Evolutionary conservation across 164 flowering plant species (phyloP).

Genomic region (Litsea cubeba): DNA sequence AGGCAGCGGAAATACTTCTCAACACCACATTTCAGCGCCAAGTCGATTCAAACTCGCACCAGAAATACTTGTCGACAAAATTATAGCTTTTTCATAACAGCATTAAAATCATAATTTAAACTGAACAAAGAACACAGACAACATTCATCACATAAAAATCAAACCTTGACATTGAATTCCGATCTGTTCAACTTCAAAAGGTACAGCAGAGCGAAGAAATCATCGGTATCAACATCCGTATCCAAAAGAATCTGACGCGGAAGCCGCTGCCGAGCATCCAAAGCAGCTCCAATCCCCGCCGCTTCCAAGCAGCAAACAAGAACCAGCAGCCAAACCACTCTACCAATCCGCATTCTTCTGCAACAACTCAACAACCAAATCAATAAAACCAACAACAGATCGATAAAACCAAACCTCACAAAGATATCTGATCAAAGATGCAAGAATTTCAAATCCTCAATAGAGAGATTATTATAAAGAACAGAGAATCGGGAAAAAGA

Average conservation of each 20-base stretch:
- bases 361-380: neutral
- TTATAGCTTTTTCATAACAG: too few relatives aligned
- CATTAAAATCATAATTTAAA: too few relatives aligned
- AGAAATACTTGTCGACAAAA: too few relatives aligned
- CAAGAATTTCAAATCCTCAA: neutral
- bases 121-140: neutral
- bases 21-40: too few relatives aligned
- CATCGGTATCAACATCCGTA: constrained; percentile 90
- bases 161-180: constrained; percentile 65
- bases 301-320: constrained; percentile 11
- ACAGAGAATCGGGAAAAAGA: neutral
- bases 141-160: neutral
- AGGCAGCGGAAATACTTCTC: too few relatives aligned
- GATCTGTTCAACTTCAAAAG: constrained; percentile 79
- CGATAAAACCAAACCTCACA: neutral
- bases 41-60: too few relatives aligned
- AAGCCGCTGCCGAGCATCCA: constrained; percentile 9
- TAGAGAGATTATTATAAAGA: neutral
- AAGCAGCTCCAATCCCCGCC: constrained; percentile 1
- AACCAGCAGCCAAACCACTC: neutral
- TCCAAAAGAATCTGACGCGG: constrained; percentile 68
- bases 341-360: neutral
- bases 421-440: too few relatives aligned
- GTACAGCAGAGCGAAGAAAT: constrained; percentile 77
- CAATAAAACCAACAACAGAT: too few relatives aligned